These are phyloP conservation scores for Mycena pura DNA, from an alignment of 768 basidiomycete genomes.

Conservation along the genomic window DNA sequence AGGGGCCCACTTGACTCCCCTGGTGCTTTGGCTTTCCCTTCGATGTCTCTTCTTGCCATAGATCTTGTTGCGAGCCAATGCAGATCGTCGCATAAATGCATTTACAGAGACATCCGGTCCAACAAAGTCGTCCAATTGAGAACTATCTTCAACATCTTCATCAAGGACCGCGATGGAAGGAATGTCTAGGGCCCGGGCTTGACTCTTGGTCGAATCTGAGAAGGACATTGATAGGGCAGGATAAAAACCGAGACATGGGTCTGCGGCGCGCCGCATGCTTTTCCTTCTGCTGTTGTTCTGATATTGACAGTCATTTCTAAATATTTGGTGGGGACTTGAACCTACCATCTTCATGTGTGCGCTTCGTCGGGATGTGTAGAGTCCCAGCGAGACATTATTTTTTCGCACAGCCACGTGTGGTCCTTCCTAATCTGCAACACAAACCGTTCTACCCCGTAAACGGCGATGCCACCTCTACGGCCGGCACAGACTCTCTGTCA, in stretches of 20 bases:
- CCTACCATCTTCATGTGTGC: too few relatives aligned
- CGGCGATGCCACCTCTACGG: too few relatives aligned
- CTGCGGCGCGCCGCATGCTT: constrained; percentile 18
- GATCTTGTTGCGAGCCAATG: not conserved
- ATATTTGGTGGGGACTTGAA: too few relatives aligned
- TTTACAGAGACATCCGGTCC: constrained; percentile 13
- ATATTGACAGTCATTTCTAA: not conserved
- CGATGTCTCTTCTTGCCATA: constrained; percentile 10
- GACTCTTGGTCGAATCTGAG: not conserved
- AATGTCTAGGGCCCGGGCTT: not conserved
- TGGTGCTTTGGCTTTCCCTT: not conserved
- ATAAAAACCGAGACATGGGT: constrained; percentile 25
- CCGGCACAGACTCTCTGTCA: too few relatives aligned
- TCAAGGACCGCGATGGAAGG: not conserved
- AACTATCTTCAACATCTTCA: not conserved
- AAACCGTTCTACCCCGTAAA: too few relatives aligned
- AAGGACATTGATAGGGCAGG: not conserved
- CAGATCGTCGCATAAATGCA: constrained; percentile 17
- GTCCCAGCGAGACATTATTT: too few relatives aligned
- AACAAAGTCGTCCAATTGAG: not conserved
- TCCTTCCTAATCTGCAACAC: too few relatives aligned
- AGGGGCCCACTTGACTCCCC: not conserved
- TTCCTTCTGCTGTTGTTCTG: constrained; percentile 14
- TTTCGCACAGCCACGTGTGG: too few relatives aligned
- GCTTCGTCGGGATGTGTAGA: too few relatives aligned